Percentiles rank a stretch among this genome's conserved stretches.
These are phyloP conservation scores for Euphorbia celastroides DNA, from an alignment of 441 rosid genomes.

Conservation along the genomic window DNA sequence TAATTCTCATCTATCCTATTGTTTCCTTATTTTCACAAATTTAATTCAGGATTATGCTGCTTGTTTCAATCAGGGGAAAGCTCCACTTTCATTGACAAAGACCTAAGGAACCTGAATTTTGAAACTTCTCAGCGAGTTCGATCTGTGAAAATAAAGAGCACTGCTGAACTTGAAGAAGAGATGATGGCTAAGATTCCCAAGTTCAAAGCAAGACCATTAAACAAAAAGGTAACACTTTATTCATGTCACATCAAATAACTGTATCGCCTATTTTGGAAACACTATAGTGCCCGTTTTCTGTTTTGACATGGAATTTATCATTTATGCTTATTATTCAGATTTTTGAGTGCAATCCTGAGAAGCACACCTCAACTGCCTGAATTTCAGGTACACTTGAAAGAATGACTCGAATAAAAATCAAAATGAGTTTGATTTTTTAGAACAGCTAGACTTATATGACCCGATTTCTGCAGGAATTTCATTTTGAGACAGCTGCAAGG, in stretches of 20 bases:
- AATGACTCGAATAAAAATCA: not conserved
- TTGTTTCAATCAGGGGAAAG: slow-evolving; percentile 52
- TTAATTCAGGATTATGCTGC: slow-evolving; percentile 27
- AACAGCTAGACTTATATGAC: slow-evolving; percentile 5
- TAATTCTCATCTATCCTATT: slow-evolving; percentile 10
- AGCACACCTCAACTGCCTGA: slow-evolving; percentile 72
- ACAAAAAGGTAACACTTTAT: slow-evolving; percentile 71
- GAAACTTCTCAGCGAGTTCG: slow-evolving; percentile 90
- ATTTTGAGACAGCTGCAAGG: slow-evolving; percentile 70
- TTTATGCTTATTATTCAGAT: slow-evolving; percentile 42
- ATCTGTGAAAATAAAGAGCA: slow-evolving; percentile 65
- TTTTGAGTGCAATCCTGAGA: slow-evolving; percentile 55
- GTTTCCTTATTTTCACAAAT: slow-evolving; percentile 14
- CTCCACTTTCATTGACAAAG: slow-evolving; percentile 75
- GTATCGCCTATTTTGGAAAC: too few species aligned
- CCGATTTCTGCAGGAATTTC: slow-evolving; percentile 65
- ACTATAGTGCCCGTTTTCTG: too few species aligned
- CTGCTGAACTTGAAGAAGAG: slow-evolving; percentile 94
- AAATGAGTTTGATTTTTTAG: too few species aligned
- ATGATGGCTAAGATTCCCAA: slow-evolving; percentile 94
- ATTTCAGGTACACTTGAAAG: slow-evolving; percentile 52
- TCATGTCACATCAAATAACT: not conserved
- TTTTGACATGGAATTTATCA: not conserved
- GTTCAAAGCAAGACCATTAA: slow-evolving; percentile 90
- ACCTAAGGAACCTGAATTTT: slow-evolving; percentile 89